Percentiles rank a stretch among this genome's conserved stretches.
These are phyloP conservation scores for Scutellaria baicalensis DNA, from an alignment of 257 asterid genomes.

Conservation along the genomic window DNA sequence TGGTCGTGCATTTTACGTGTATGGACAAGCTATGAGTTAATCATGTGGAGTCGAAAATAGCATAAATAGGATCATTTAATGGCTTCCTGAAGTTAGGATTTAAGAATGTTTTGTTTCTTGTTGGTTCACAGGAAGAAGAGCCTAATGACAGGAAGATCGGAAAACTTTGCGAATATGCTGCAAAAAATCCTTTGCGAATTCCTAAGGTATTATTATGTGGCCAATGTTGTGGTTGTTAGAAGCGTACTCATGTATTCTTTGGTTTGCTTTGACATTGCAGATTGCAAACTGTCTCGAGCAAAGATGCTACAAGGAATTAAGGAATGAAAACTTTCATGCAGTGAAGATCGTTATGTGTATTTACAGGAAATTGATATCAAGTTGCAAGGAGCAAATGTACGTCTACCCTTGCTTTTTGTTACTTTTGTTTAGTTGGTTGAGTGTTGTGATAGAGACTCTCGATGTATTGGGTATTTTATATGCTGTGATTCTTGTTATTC, in stretches of 20 bases:
- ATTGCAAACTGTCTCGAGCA: conserved; percentile 86
- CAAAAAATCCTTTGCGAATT: conserved; percentile 87
- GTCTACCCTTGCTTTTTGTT: conserved; percentile 12
- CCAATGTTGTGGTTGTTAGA: not conserved
- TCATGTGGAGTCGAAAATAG: not conserved
- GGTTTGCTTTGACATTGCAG: conserved; percentile 38
- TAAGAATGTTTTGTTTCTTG: not conserved
- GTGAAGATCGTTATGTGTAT: conserved; percentile 76
- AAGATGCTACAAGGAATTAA: conserved; percentile 86
- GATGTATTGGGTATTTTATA: not conserved
- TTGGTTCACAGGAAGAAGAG: conserved; percentile 68
- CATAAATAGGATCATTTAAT: not conserved
- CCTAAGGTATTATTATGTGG: conserved; percentile 56
- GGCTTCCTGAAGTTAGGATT: not conserved
- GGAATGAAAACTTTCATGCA: conserved; percentile 58
- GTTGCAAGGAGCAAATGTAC: conserved; percentile 94
- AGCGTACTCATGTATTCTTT: not conserved
- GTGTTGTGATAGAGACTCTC: not conserved
- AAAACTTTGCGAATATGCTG: conserved; percentile 91
- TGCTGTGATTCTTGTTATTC: not conserved
- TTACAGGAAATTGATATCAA: conserved; percentile 61
- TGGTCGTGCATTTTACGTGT: too few relatives aligned
- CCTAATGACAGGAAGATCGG: conserved; percentile 88
- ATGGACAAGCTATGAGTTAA: too few relatives aligned
- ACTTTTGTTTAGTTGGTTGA: not conserved